Base-by-base conservation (phyloP, 2,329 filamentous ascomycete genomes). In the Fusarium sterilihyphosum region DNA sequence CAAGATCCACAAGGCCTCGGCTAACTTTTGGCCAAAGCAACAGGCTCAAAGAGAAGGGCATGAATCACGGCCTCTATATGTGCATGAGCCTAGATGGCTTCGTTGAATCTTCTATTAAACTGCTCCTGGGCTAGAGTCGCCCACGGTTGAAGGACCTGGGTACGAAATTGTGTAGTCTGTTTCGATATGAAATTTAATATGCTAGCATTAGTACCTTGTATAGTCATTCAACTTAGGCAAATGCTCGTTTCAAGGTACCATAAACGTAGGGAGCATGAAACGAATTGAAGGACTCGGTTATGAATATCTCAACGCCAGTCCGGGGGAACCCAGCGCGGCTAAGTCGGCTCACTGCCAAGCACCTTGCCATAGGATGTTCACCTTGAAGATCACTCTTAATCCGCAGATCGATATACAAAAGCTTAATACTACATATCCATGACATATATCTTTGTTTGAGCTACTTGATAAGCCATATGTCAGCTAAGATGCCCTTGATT, bases 21-120 rank as follows among this genome's bases (percentile, higher is more conserved):
- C 7, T n/a, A 24, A 18, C 41, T 4, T 5, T 44, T 18, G 11
- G 43, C 17, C 11, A 46, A 26, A 26, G n/a, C 11, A 46, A 9
- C 5, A 46, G 11, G n/a, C 10, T 44, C 5, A 13, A 46, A 11
- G n/a, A 26, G 5, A 5, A 20, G 5, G 7, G 5, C 2, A 5
- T 4, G 24, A 2, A 46, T 13, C 18, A 7, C 43, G 0, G 16
- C 12, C n/a, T 13, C 5, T 18, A 24, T 10, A 24, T 18, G 5
- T 6, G 16, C 0, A 24, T 11, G 16, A 24, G 16, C 10, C 41
- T 24, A 8, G 22, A 18, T 5, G 16, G 9, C 16, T 24, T 44
- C 0, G 10, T 24, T 6, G 1, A 8, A 4, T 11, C 1, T 8
- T 2, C 0, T 11, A 2, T 44, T 5, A 1, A 10, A 24, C 6